phyloP scores from a whole-genome alignment of 257 asterid species.

The Avicennia marina region DNA sequence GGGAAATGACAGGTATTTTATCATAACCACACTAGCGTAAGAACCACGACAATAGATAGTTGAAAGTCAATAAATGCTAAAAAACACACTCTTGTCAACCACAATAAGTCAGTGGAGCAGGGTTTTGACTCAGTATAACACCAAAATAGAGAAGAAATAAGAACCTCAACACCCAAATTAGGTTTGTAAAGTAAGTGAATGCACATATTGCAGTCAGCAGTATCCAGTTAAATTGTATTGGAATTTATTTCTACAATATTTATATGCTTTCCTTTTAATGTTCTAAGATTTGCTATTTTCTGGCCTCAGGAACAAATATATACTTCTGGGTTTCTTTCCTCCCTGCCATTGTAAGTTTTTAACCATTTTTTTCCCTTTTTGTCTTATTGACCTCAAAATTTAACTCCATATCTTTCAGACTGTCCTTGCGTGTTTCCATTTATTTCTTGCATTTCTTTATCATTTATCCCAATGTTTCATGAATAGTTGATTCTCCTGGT shows the following conservation, averaged over 20 bases:
- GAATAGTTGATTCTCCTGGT: slow-evolving; percentile 73
- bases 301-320: slow-evolving; percentile 72
- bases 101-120: too few relatives aligned
- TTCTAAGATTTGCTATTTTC: slow-evolving; percentile 16
- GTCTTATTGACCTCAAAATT: not conserved
- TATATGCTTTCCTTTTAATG: not conserved
- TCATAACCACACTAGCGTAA: too few relatives aligned
- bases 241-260: slow-evolving; percentile 5
- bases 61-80: too few relatives aligned
- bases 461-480: slow-evolving; percentile 9
- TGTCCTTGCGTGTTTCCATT: not conserved
- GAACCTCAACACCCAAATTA: too few relatives aligned
- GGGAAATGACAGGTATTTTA: too few relatives aligned
- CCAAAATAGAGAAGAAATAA: too few relatives aligned
- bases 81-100: too few relatives aligned
- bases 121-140: too few relatives aligned
- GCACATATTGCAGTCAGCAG: too few relatives aligned
- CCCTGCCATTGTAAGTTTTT: slow-evolving; percentile 62
- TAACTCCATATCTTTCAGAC: not conserved
- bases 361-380: not conserved
- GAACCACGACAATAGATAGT: too few relatives aligned
- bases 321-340: slow-evolving; percentile 90
- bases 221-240: too few relatives aligned
- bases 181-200: too few relatives aligned
- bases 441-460: not conserved